phyloP scores from a whole-genome alignment of 78 protist species.

The Protostelium mycophagum region DNA sequence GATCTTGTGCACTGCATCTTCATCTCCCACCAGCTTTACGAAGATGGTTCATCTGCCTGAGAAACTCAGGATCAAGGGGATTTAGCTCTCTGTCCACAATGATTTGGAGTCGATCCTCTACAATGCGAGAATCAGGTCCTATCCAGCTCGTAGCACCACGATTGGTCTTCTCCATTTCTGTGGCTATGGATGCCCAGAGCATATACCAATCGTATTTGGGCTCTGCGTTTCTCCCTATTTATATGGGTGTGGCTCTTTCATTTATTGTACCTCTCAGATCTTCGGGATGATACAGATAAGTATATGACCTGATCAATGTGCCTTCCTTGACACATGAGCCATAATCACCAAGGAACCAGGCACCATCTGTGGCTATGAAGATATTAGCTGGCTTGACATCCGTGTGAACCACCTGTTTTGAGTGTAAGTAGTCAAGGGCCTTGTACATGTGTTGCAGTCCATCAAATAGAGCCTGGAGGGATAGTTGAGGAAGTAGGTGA shows the following conservation, averaged over 20 bases:
- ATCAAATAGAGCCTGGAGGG: background rate
- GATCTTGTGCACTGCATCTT: background rate
- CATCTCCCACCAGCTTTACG: background rate
- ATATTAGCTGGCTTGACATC: conserved; percentile 1
- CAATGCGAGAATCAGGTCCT: background rate
- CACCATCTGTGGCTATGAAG: background rate
- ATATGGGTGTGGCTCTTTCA: background rate
- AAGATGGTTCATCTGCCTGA: background rate
- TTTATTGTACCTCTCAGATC: background rate
- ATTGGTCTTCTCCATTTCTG: background rate
- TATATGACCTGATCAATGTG: background rate
- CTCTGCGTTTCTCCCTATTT: background rate
- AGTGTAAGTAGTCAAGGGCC: background rate
- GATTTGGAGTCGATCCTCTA: background rate
- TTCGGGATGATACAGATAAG: background rate
- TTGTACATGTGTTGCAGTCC: background rate
- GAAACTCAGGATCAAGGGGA: background rate
- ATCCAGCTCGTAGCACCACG: background rate
- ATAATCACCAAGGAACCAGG: background rate
- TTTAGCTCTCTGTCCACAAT: background rate
- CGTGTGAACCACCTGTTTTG: background rate
- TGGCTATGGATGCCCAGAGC: background rate
- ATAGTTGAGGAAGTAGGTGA: no score
- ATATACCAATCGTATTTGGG: background rate
- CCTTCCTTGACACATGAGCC: background rate